Evolutionary conservation across 257 asterid genomes (phyloP).

Genomic region (Anisodus tanguticus): DNA sequence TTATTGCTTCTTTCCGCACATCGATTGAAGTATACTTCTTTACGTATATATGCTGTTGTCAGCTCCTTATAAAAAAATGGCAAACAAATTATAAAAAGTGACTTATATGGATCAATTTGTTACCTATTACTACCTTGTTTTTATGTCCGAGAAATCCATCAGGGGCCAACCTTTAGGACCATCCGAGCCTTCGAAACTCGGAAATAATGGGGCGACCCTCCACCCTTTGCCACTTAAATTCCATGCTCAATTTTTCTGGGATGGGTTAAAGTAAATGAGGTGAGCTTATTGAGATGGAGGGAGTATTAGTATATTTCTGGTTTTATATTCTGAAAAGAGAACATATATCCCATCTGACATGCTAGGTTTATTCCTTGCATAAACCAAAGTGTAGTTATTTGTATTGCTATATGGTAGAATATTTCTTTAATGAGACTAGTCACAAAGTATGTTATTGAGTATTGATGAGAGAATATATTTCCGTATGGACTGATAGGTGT

Average conservation of each 20-base stretch:
- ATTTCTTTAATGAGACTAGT: neutral
- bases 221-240: too few relatives aligned
- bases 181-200: too few relatives aligned
- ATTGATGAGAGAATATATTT: constrained; percentile 23
- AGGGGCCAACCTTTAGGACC: too few relatives aligned
- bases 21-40: neutral
- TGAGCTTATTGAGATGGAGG: neutral
- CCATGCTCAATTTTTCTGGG: neutral
- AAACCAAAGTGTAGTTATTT: neutral
- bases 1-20: neutral
- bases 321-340: neutral
- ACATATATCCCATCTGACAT: neutral
- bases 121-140: neutral
- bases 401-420: neutral
- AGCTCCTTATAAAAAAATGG: neutral
- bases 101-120: neutral
- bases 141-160: too few relatives aligned
- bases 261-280: neutral
- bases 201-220: too few relatives aligned
- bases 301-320: neutral
- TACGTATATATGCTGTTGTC: neutral
- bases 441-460: neutral
- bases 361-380: neutral
- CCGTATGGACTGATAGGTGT: constrained; percentile 59
- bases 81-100: neutral